Evolutionary conservation across 1,284 basidiomycete species (phyloP), one percentile per base, ranked within the genome.

Genomic region (Singerocomus inundabilis): DNA sequence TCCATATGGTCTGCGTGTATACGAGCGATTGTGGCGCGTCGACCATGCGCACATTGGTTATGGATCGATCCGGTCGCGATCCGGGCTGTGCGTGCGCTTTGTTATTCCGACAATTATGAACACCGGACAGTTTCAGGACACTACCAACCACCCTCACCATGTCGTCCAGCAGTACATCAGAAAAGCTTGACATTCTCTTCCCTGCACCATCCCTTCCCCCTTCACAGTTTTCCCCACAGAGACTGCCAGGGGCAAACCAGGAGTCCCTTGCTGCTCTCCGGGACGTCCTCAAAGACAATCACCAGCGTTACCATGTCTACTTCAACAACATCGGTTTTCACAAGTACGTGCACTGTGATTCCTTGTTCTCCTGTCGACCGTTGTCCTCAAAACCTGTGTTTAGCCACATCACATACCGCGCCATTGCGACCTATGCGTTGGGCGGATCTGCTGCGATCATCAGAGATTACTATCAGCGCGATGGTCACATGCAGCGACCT

Each of bases 341-440:
- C 42, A 70, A 70, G 61, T 65, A 46, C 1, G 52, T 39, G 2
- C 5, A 21, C 21, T 21, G 4, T 4, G 21, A 21, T 2, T 21
- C 21, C 21, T 21, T 21, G 21, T 21, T 21, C 21, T 21, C 21
- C 21, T 21, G 21, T 21, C 21, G 21, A 21, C 21, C 21, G 21
- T 21, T 21, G 21, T 21, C 21, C 21, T 21, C 21, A 21, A 21
- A 21, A 31, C 9, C 3, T 28, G 8, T 29, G 24, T 21, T 37
- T 15, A 78, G 76, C 51, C 78, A 78, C 52, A 57, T 65, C 10
- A 62, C 73, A 0, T 76, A 79, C 54, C 75, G 74, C 25, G 57
- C 73, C 1, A 61, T 75, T 9, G 76, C 75, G 2, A 60, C 72
- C 16, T 79, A 74, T 53, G 62, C 66, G 6, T 53, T 77, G 18